A percentile compares a stretch with the other conserved stretches of the same genome.
These are phyloP conservation scores for Solanum hybrid DNA, from an alignment of 305 asterid species.

Conservation along the genomic window DNA sequence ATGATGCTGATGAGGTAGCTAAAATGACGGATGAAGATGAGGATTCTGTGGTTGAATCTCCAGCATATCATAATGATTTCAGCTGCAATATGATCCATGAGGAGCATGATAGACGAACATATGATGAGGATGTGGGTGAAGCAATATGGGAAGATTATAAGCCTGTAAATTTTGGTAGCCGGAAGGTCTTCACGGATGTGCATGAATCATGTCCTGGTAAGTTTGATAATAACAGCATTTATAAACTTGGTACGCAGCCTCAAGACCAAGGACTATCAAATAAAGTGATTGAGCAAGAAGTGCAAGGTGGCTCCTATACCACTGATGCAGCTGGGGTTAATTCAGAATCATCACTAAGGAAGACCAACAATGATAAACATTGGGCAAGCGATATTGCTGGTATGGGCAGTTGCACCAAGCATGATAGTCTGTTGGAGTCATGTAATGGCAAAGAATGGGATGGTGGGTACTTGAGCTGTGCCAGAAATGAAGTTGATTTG, in stretches of 20 bases:
- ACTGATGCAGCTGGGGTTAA: neutral
- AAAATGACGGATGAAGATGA: constrained; percentile 17
- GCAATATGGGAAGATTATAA: neutral
- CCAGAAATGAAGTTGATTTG: constrained; percentile 27
- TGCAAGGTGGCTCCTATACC: constrained; percentile 2
- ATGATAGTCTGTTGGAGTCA: constrained; percentile 17
- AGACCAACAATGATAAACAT: constrained; percentile 12
- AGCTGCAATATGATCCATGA: constrained; percentile 5
- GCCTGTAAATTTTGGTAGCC: neutral
- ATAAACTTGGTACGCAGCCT: neutral
- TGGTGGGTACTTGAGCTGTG: constrained; percentile 17
- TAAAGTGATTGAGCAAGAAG: neutral
- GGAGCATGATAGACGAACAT: neutral
- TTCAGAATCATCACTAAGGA: constrained; percentile 2
- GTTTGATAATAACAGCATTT: neutral
- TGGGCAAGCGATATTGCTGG: constrained; percentile 8
- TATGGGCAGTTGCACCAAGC: constrained; percentile 6
- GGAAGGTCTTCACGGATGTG: neutral
- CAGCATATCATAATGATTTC: constrained; percentile 12
- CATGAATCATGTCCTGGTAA: neutral
- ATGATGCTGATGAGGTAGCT: constrained; percentile 20
- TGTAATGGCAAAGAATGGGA: constrained; percentile 31
- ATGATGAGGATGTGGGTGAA: neutral
- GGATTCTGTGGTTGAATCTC: constrained; percentile 20
- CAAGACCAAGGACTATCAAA: neutral